Evolutionary conservation across 169 alveolate genomes (phyloP).

Genomic region (Miamiensis avidus): DNA sequence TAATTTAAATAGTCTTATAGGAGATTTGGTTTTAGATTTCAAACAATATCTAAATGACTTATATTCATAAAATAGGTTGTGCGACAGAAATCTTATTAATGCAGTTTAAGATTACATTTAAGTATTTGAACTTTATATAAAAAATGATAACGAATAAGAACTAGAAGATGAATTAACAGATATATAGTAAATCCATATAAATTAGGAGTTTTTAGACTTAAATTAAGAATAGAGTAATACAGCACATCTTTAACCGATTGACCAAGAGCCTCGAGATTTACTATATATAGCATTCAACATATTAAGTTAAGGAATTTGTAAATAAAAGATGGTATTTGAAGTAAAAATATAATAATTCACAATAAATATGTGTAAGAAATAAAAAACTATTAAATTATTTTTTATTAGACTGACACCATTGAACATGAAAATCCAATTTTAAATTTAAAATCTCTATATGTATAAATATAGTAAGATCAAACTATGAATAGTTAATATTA

Average conservation of each 20-base stretch:
- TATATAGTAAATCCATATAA: not conserved
- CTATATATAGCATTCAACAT: conserved; percentile 11
- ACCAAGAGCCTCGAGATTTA: conserved; percentile 17
- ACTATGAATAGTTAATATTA: not conserved
- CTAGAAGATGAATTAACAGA: not conserved
- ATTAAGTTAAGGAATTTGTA: conserved; percentile 1
- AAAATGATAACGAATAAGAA: not conserved
- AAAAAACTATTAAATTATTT: not conserved
- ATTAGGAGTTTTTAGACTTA: not conserved
- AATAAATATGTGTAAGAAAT: too few relatives aligned
- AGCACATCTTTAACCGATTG: not conserved
- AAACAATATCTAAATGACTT: too few relatives aligned
- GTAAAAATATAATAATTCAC: not conserved
- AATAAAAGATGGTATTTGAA: not conserved
- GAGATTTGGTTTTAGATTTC: too few relatives aligned
- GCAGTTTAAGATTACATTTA: too few relatives aligned
- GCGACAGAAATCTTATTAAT: too few relatives aligned
- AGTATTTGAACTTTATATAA: not conserved
- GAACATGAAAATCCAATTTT: conserved; percentile 17
- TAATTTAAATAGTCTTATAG: too few relatives aligned
- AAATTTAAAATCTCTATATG: conserved; percentile 4
- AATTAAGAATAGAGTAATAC: not conserved
- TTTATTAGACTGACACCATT: conserved; percentile 1
- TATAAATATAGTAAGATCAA: not conserved
- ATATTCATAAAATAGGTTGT: too few relatives aligned